Percentiles rank a stretch among this genome's conserved stretches.
These are phyloP conservation scores for Tetrapisispora pingtungensis DNA, from an alignment of 805 yeast species.

Conservation along the genomic window DNA sequence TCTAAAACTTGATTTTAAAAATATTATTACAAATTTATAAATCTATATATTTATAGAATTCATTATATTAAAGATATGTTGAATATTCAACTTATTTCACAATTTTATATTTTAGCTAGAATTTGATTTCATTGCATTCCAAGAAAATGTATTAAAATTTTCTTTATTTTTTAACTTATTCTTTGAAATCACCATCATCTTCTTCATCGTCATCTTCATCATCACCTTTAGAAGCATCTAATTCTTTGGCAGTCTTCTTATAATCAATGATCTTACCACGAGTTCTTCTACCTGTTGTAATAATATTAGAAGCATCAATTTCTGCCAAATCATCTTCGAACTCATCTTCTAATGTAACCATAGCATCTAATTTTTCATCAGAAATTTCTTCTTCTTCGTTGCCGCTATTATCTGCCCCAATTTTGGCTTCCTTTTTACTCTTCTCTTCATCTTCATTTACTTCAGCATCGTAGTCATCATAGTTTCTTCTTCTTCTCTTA, in stretches of 20 bases:
- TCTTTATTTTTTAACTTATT: neutral
- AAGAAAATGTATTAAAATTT: no score
- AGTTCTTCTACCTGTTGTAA: conserved; percentile 78
- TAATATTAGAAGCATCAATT: conserved; percentile 75
- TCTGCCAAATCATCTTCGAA: conserved; percentile 74
- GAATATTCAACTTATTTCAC: no score
- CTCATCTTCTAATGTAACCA: conserved; percentile 45
- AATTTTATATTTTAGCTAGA: no score
- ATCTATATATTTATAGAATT: no score
- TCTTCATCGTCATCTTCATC: conserved; percentile 26
- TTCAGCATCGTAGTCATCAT: conserved; percentile 53
- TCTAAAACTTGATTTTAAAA: neutral
- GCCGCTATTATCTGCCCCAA: conserved; percentile 27
- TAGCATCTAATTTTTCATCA: conserved; percentile 41
- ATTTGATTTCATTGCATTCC: no score
- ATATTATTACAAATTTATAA: neutral
- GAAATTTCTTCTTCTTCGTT: conserved; percentile 40
- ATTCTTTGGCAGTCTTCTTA: conserved; percentile 64
- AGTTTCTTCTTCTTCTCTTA: conserved; percentile 37
- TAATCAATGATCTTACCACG: conserved; percentile 84
- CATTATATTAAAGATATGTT: no score
- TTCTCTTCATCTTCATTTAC: conserved; percentile 45
- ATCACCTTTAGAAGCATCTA: conserved; percentile 35
- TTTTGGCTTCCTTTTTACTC: conserved; percentile 24
- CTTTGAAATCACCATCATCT: conserved; percentile 20